Evolutionary conservation across 768 basidiomycete species (phyloP).

Genomic region (Sistotremastrum niveocremeum): DNA sequence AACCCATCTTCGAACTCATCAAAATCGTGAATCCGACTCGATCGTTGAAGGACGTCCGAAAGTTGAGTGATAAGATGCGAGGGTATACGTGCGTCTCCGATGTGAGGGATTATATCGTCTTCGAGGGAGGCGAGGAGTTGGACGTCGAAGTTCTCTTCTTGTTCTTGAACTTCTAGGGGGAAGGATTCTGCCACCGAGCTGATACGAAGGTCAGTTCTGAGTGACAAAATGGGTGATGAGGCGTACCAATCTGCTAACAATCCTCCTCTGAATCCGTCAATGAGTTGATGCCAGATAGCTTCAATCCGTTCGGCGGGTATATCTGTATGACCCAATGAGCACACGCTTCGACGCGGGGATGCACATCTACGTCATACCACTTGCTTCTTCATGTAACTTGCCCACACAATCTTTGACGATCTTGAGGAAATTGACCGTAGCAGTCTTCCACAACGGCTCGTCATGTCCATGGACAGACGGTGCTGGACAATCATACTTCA

Average conservation of each 20-base stretch:
- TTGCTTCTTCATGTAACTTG: conserved; percentile 35
- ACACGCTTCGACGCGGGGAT: background rate
- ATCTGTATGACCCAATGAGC: conserved; percentile 19
- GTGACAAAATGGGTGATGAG: conserved; percentile 1
- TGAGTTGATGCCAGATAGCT: conserved; percentile 73
- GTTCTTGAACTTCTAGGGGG: conserved; percentile 50
- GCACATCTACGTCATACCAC: conserved; percentile 25
- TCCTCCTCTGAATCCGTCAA: conserved; percentile 71
- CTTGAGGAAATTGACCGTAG: conserved; percentile 64
- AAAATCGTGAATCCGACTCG: conserved; percentile 47
- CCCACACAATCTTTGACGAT: conserved; percentile 55
- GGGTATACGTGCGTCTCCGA: conserved; percentile 56
- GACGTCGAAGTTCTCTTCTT: conserved; percentile 77
- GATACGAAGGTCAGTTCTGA: background rate
- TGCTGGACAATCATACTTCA: conserved; percentile 90
- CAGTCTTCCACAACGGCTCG: conserved; percentile 86
- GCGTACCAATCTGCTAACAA: conserved; percentile 76
- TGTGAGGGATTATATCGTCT: conserved; percentile 62
- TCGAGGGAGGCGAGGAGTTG: conserved; percentile 68
- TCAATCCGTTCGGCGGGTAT: conserved; percentile 55
- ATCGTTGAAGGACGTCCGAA: conserved; percentile 56
- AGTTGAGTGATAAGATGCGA: conserved; percentile 57
- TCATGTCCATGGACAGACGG: conserved; percentile 84
- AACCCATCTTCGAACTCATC: conserved; percentile 11
- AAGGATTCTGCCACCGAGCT: conserved; percentile 50